A percentile compares a stretch with the other conserved stretches of the same genome.
phyloP scores from a whole-genome alignment of 2,329 filamentous ascomycete species.

The Colletotrichum endophyticum region DNA sequence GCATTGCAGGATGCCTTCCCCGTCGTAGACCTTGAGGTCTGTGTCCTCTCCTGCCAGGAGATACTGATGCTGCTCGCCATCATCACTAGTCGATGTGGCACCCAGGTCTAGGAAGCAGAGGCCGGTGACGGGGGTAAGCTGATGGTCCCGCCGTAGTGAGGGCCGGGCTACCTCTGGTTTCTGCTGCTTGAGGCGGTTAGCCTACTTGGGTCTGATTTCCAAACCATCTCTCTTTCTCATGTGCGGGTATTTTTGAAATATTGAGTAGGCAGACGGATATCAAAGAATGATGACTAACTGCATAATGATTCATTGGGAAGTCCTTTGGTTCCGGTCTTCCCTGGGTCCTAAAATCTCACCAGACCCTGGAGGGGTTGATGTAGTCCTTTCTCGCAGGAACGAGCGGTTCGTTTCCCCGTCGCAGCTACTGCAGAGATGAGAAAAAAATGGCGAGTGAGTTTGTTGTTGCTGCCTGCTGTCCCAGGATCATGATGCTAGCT shows the following conservation, averaged over 20 bases:
- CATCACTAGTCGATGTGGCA: slow-evolving; percentile 7
- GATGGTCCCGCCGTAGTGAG: slow-evolving; percentile 36
- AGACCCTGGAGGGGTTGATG: neutral
- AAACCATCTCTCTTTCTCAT: neutral
- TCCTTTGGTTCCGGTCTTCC: neutral
- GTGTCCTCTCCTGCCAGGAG: slow-evolving; percentile 67
- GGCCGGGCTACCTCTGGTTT: slow-evolving; percentile 1
- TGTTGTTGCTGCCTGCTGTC: neutral
- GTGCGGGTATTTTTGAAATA: neutral
- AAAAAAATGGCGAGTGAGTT: neutral
- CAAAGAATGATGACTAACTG: slow-evolving; percentile 15
- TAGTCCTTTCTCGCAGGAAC: neutral
- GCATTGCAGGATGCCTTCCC: slow-evolving; percentile 39
- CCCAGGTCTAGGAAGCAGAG: slow-evolving; percentile 54
- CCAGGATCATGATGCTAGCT: slow-evolving; percentile 19
- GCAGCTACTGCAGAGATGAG: neutral
- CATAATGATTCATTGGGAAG: slow-evolving; percentile 6
- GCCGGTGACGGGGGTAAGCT: slow-evolving; percentile 63
- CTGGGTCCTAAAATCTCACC: neutral
- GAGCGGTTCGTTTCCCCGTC: neutral
- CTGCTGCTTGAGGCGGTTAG: neutral
- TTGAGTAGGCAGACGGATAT: neutral
- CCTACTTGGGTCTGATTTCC: neutral
- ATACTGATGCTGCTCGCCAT: slow-evolving; percentile 31
- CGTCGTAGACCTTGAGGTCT: slow-evolving; percentile 59